A percentile compares a stretch with the other conserved stretches of the same genome.
Conservation (phyloP, 2,329 filamentous ascomycete genomes). For the Keithomyces neogunnii region DNA sequence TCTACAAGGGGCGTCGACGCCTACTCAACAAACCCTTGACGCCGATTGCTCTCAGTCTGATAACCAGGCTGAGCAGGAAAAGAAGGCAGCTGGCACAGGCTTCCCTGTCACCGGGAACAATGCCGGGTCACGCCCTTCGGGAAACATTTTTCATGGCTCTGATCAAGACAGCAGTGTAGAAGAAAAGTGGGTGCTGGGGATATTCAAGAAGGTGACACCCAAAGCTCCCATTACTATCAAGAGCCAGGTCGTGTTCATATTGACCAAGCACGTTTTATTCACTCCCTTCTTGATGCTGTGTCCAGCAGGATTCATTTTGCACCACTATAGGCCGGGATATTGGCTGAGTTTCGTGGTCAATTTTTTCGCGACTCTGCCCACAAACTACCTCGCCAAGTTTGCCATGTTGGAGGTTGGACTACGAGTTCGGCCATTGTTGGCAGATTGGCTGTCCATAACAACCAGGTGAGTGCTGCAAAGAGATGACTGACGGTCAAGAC, state of each 20-base stretch:
- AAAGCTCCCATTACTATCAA: background rate
- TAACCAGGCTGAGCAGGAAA: background rate
- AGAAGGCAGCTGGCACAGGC: background rate
- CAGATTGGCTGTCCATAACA: background rate
- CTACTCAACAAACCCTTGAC: background rate
- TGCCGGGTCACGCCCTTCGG: background rate
- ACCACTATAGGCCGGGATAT: background rate
- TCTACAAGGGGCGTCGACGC: background rate
- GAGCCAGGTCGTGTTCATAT: background rate
- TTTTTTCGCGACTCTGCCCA: background rate
- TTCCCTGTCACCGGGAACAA: background rate
- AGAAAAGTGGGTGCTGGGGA: background rate
- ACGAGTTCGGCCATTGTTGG: background rate
- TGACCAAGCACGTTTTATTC: background rate
- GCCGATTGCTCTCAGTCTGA: background rate
- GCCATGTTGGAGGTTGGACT: conserved; percentile 1
- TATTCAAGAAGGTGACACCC: background rate
- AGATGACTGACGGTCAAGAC: no score
- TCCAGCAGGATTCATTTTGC: background rate
- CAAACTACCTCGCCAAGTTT: background rate
- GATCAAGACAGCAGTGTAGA: background rate
- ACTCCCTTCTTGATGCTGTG: background rate
- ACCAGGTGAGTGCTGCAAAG: background rate
- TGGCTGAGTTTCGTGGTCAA: background rate
- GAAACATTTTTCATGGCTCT: background rate